Percentiles rank a stretch among this genome's conserved stretches.
These are phyloP conservation scores for Tolypocladium nubicola DNA, from an alignment of 2,329 filamentous ascomycete species.

Conservation along the genomic window DNA sequence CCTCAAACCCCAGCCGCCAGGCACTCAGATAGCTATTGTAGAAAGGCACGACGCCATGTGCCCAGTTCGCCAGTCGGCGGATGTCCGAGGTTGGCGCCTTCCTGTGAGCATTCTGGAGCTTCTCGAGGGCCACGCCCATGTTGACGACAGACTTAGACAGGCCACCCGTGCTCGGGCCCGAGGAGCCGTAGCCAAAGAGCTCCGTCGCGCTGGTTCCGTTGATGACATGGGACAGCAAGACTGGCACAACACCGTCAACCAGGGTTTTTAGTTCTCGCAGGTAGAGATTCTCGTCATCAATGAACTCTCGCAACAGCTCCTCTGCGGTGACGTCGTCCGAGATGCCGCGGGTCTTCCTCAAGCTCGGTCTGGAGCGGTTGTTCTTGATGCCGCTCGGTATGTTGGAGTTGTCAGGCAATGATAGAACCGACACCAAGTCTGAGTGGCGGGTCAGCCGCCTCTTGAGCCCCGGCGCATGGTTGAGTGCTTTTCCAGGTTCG, in stretches of 20 bases:
- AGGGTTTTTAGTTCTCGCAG: conserved; percentile 84
- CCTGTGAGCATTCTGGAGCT: conserved; percentile 69
- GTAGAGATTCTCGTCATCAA: conserved; percentile 78
- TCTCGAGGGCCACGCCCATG: conserved; percentile 86
- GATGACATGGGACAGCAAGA: conserved; percentile 76
- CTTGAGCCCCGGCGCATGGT: conserved; percentile 47
- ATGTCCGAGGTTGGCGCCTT: conserved; percentile 66
- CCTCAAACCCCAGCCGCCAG: conserved; percentile 90
- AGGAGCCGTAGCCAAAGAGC: conserved; percentile 51
- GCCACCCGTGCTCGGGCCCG: conserved; percentile 41
- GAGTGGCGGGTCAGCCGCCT: conserved; percentile 81
- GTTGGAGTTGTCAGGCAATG: conserved; percentile 49
- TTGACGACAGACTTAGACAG: conserved; percentile 82
- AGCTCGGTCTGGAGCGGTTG: conserved; percentile 66
- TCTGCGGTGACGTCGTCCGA: conserved; percentile 58
- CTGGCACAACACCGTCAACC: conserved; percentile 90
- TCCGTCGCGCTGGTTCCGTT: conserved; percentile 56
- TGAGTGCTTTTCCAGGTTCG: conserved; percentile 26
- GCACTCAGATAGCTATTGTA: conserved; percentile 79
- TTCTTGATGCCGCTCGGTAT: conserved; percentile 53
- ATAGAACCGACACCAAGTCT: conserved; percentile 88
- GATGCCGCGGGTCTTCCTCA: conserved; percentile 61
- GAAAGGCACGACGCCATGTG: conserved; percentile 62
- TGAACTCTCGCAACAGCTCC: conserved; percentile 71
- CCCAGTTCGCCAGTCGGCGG: conserved; percentile 68